phyloP scores from a whole-genome alignment of 2,329 filamentous ascomycete species.

The Sporothrix curviconia region DNA sequence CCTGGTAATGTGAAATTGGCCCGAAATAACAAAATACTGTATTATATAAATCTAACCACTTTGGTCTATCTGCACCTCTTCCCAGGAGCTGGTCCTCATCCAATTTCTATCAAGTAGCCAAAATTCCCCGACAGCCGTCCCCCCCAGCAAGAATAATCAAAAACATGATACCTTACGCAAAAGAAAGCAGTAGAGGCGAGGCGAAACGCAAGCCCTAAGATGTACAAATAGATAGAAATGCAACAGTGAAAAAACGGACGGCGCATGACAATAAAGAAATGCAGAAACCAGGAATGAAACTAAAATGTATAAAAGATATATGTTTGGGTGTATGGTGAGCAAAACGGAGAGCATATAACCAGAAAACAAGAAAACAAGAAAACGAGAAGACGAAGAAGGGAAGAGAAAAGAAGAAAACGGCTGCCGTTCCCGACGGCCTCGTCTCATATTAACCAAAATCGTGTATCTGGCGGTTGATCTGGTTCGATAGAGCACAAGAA shows the following conservation, averaged over 20 bases:
- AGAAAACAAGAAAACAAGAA: neutral
- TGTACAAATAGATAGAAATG: neutral
- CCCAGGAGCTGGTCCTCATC: constrained; percentile 7
- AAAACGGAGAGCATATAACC: neutral
- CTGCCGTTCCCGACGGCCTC: too few relatives aligned
- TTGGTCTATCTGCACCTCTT: constrained; percentile 2
- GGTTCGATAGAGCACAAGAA: neutral
- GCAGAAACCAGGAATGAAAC: neutral
- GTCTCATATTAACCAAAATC: too few relatives aligned
- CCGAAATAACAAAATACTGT: neutral
- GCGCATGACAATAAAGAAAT: neutral
- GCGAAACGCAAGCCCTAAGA: neutral
- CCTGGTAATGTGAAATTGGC: neutral
- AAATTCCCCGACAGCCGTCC: neutral
- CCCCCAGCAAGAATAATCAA: neutral
- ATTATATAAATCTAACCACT: constrained; percentile 1
- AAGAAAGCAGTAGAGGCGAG: neutral
- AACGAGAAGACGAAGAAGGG: neutral
- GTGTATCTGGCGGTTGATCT: too few relatives aligned
- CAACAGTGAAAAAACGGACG: neutral
- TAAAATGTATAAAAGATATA: too few relatives aligned
- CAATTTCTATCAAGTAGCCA: constrained; percentile 5
- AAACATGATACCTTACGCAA: neutral
- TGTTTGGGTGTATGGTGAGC: too few relatives aligned
- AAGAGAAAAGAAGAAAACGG: neutral